Evolutionary conservation across 202 grass and related monocot species (phyloP), one percentile per base, ranked within the genome.

Genomic region (Panicum hallii): DNA sequence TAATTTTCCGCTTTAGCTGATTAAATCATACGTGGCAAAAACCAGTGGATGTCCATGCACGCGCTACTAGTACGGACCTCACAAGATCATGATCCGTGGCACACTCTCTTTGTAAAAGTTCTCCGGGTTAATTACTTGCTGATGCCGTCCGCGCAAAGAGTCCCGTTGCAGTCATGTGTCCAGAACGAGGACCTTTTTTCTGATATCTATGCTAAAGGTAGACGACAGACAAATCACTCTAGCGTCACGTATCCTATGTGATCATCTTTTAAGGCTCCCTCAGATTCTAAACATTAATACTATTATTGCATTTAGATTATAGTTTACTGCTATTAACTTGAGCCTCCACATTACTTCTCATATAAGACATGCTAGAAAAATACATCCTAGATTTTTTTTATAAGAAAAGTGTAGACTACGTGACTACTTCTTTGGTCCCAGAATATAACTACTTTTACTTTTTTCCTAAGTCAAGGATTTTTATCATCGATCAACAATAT

Each of bases 31-130:
- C 47, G 52, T 81, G 82, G 53, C 38, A 34, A 16, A 45, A 16
- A 45, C 52, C 44, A 62, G 67, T 75, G 69, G 70, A 70, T 52
- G 67, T 52, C 61, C 76, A 85, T 26, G 50, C 47, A 54, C 52
- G 7, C 19, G 11, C 60, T 78, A 85, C 64, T 57, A 26, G 47
- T 58, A 45, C 12, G 2, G 22, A 26, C 47, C 3, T 32, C 57
- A 28, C 57, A 13, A 61, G 69, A 30, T 38, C 36, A 38, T 13
- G 22, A 68, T 34, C n/a, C 13, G 38, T 46, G 36, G 49, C 72
- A 77, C 15, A 32, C 7, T 47, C 15, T 16, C 41, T 47, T 5
- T 20, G 17, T 11, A 65, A 50, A 52, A 34, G 2, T 40, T 64
- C 41, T 6, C 50, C 3, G 13, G 36, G 23, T 32, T 26, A 26